Percentiles rank a stretch among this genome's conserved stretches.
Conservation (phyloP, 768 basidiomycete species). For the Tylopilus subfusipes region DNA sequence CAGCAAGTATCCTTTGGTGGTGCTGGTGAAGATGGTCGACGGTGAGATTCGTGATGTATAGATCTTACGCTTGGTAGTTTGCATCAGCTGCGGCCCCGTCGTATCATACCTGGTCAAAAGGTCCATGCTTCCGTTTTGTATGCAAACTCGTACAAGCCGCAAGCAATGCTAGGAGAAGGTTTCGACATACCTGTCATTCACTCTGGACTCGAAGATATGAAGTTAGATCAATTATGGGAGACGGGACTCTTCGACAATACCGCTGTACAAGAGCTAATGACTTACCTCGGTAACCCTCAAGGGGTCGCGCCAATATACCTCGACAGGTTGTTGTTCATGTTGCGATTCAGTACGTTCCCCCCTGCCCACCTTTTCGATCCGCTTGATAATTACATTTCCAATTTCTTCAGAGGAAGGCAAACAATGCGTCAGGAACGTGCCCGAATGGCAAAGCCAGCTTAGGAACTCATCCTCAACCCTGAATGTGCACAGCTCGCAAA, state of each 20-base stretch:
- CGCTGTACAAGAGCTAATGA: conserved; percentile 10
- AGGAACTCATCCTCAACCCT: too few relatives aligned
- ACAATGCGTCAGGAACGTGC: too few relatives aligned
- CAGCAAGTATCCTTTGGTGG: conserved; percentile 22
- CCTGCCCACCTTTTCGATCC: not conserved
- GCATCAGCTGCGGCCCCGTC: conserved; percentile 19
- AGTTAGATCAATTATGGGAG: conserved; percentile 17
- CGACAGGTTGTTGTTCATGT: too few relatives aligned
- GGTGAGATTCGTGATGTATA: conserved; percentile 5
- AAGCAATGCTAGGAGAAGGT: too few relatives aligned
- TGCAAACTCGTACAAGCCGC: conserved; percentile 18
- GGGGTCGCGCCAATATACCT: conserved; percentile 7
- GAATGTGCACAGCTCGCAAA: too few relatives aligned
- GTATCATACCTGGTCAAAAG: too few relatives aligned
- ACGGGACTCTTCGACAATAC: conserved; percentile 18
- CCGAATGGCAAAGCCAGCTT: conserved; percentile 7
- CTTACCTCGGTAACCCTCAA: conserved; percentile 6
- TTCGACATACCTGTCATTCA: conserved; percentile 19
- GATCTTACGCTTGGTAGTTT: conserved; percentile 3
- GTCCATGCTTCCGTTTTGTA: too few relatives aligned
- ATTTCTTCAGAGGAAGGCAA: too few relatives aligned
- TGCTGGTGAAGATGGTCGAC: conserved; percentile 10
- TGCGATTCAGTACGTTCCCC: conserved; percentile 19
- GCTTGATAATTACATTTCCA: too few relatives aligned
- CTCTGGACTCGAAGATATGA: not conserved